Evolutionary conservation across 2,329 filamentous ascomycete species (phyloP).

Genomic region (Pezicula rhizophila): DNA sequence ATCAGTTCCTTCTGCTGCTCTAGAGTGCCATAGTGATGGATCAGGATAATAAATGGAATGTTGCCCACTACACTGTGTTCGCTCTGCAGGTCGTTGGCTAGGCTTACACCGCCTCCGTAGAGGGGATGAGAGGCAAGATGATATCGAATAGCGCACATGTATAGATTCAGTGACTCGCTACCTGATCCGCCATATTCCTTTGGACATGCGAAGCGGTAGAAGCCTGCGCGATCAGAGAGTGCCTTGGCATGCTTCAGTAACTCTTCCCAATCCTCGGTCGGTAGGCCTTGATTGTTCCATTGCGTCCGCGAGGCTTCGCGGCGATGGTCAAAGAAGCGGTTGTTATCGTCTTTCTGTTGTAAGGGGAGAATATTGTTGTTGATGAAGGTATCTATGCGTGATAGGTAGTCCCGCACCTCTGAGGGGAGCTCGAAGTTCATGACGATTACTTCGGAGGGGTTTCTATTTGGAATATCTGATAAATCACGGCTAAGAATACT

Average conservation of each 20-base stretch:
- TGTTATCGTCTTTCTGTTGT: conserved; percentile 52
- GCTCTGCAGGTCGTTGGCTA: conserved; percentile 57
- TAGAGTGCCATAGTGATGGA: conserved; percentile 49
- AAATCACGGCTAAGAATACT: too few species aligned
- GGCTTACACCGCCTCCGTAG: conserved; percentile 43
- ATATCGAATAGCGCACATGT: conserved; percentile 56
- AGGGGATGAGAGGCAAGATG: conserved; percentile 39
- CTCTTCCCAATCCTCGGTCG: conserved; percentile 49
- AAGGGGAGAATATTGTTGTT: conserved; percentile 43
- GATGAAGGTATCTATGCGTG: conserved; percentile 47
- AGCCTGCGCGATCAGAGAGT: conserved; percentile 51
- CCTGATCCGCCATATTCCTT: conserved; percentile 44
- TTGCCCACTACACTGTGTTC: conserved; percentile 56
- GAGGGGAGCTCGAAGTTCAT: conserved; percentile 51
- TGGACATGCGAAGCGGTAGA: conserved; percentile 51
- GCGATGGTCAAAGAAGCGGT: conserved; percentile 58
- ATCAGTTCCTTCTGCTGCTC: conserved; percentile 48
- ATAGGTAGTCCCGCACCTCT: conserved; percentile 39
- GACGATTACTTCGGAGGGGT: background rate
- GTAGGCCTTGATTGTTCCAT: conserved; percentile 41
- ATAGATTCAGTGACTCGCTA: conserved; percentile 42
- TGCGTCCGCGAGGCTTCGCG: conserved; percentile 54
- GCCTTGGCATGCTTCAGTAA: conserved; percentile 40
- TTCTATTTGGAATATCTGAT: background rate
- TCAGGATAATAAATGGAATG: conserved; percentile 54